Evolutionary conservation across 169 alveolate species (phyloP).

Genomic region (Cryptosporidium meleagridis): DNA sequence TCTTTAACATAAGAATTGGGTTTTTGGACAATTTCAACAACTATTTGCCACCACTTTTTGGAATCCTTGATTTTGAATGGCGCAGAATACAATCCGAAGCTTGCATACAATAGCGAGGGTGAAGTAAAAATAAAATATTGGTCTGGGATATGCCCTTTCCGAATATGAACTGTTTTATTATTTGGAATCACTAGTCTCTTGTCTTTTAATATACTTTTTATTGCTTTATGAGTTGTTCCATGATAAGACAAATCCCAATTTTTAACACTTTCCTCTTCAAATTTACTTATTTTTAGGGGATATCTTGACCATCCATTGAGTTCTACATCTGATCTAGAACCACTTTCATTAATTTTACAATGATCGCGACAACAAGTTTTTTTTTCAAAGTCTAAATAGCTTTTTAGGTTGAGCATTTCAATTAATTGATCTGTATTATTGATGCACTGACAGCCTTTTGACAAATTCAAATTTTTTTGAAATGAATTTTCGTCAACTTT

Average conservation of each 20-base stretch:
- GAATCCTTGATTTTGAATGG: constrained; percentile 31
- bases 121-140: constrained; percentile 74
- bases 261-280: constrained; percentile 31
- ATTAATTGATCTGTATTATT: constrained; percentile 18
- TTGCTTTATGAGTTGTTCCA: constrained; percentile 72
- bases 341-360: not conserved
- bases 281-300: constrained; percentile 21
- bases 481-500: not conserved
- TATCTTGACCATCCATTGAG: constrained; percentile 72
- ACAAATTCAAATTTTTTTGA: not conserved
- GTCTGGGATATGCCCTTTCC: constrained; percentile 75
- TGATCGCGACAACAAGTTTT: constrained; percentile 23
- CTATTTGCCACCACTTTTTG: constrained; percentile 74
- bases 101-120: constrained; percentile 73
- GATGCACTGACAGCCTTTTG: constrained; percentile 2
- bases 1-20: constrained; percentile 64
- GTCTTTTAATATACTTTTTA: constrained; percentile 51
- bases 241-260: constrained; percentile 68
- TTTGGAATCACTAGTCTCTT: constrained; percentile 56
- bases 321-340: not conserved
- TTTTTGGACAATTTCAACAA: constrained; percentile 60
- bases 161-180: constrained; percentile 60
- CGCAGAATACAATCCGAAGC: constrained; percentile 75
- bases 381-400: constrained; percentile 15
- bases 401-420: constrained; percentile 17